These are phyloP conservation scores for Colletotrichum sidae DNA, from an alignment of 2,329 filamentous ascomycete genomes.

Conservation along the genomic window DNA sequence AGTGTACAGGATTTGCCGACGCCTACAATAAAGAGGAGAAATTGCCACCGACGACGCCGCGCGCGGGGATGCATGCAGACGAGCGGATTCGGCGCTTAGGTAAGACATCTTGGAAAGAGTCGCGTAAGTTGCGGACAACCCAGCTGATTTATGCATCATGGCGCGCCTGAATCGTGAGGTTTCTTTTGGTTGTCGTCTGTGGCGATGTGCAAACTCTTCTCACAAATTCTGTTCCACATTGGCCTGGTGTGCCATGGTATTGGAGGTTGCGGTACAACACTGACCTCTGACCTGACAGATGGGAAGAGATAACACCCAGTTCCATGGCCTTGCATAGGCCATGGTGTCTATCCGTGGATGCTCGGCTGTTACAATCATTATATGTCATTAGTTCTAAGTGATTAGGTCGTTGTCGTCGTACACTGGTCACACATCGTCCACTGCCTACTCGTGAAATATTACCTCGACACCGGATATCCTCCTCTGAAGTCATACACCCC, in stretches of 20 bases:
- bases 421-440: constrained; percentile 1
- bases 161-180: not conserved
- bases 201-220: no score
- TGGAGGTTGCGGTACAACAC: no score
- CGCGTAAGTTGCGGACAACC: not conserved
- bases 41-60: not conserved
- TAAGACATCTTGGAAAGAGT: not conserved
- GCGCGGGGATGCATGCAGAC: not conserved
- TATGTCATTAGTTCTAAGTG: not conserved
- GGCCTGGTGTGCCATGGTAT: no score
- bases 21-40: not conserved
- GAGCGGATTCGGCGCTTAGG: not conserved
- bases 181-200: no score
- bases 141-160: not conserved
- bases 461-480: constrained; percentile 27
- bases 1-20: no score
- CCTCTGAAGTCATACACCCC: constrained; percentile 31
- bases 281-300: no score
- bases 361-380: not conserved
- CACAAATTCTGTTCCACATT: no score
- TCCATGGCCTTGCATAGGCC: no score
- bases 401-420: not conserved
- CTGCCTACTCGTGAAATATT: not conserved
- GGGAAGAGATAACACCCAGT: no score
- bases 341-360: not conserved